A percentile compares a stretch with the other conserved stretches of the same genome.
These are phyloP conservation scores for Fusarium cicatricum DNA, from an alignment of 2,329 filamentous ascomycete species.

Conservation along the genomic window DNA sequence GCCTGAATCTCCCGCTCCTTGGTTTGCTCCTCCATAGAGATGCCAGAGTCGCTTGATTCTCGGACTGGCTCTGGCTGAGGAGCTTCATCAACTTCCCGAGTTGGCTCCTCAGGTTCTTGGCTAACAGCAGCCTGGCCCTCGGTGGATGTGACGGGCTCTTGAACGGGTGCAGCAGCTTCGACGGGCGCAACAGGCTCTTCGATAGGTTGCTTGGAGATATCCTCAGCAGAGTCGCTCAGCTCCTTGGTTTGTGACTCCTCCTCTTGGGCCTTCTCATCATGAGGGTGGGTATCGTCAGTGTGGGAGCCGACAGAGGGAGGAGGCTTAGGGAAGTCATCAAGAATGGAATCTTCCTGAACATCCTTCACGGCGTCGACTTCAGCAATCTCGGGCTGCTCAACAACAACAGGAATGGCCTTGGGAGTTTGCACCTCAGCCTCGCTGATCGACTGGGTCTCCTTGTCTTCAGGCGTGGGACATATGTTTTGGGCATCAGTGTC, in stretches of 20 bases:
- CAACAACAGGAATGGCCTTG: slow-evolving; percentile 4
- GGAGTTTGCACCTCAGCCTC: slow-evolving; percentile 21
- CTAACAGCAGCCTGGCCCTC: no score
- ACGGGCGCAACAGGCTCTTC: not conserved
- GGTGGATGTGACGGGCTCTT: not conserved
- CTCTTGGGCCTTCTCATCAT: slow-evolving; percentile 8
- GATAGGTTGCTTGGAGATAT: not conserved
- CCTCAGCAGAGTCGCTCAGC: not conserved
- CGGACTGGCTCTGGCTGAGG: slow-evolving; percentile 6
- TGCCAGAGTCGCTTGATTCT: slow-evolving; percentile 34
- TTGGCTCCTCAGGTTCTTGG: no score
- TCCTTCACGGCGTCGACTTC: slow-evolving; percentile 5
- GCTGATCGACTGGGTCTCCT: not conserved
- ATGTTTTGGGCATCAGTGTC: not conserved
- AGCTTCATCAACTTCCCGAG: not conserved
- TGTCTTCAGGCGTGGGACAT: not conserved
- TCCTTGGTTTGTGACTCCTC: not conserved
- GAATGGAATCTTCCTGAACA: slow-evolving; percentile 4
- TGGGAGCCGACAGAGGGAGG: slow-evolving; percentile 26
- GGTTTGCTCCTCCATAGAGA: slow-evolving; percentile 29
- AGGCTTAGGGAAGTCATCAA: slow-evolving; percentile 32
- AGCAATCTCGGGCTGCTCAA: slow-evolving; percentile 1
- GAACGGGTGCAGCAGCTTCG: not conserved
- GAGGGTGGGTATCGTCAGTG: not conserved
- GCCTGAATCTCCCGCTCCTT: slow-evolving; percentile 23